Conservation (phyloP, 1,284 basidiomycete species). For the Stygiomarasmius scandens region DNA sequence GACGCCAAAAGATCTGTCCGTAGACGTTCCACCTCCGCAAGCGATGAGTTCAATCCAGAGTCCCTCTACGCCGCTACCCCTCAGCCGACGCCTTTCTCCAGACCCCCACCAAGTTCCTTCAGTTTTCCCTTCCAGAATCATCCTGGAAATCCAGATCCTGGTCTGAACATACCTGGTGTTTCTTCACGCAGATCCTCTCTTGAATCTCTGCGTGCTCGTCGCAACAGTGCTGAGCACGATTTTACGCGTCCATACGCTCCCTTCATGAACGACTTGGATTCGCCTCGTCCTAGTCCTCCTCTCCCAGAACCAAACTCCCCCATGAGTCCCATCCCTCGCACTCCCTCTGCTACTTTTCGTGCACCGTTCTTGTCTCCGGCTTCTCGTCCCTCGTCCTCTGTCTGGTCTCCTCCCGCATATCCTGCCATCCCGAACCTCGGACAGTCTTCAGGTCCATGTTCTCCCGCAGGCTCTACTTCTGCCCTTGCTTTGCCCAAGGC, state of each 20-base stretch:
- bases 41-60: background rate
- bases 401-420: conserved; percentile 62
- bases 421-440: conserved; percentile 5
- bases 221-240: conserved; percentile 20
- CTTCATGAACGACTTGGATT: conserved; percentile 42
- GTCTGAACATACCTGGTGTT: conserved; percentile 40
- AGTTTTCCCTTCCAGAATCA: conserved; percentile 59
- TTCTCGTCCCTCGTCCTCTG: conserved; percentile 57
- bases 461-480: conserved; percentile 36
- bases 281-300: conserved; percentile 22
- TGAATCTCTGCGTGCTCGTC: conserved; percentile 20
- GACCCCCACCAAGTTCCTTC: conserved; percentile 52
- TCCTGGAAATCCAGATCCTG: conserved; percentile 61
- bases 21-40: background rate
- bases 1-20: background rate
- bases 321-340: conserved; percentile 37
- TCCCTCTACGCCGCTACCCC: background rate
- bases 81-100: background rate
- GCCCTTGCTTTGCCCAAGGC: conserved; percentile 37
- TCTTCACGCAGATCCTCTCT: conserved; percentile 29
- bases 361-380: conserved; percentile 69
- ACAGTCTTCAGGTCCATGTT: conserved; percentile 20
- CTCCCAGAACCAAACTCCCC: conserved; percentile 32
- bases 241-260: conserved; percentile 42
- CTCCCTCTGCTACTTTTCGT: conserved; percentile 52